Conservation (phyloP, 495 filamentous ascomycete species). For the Beverwykella pulmonaria region DNA sequence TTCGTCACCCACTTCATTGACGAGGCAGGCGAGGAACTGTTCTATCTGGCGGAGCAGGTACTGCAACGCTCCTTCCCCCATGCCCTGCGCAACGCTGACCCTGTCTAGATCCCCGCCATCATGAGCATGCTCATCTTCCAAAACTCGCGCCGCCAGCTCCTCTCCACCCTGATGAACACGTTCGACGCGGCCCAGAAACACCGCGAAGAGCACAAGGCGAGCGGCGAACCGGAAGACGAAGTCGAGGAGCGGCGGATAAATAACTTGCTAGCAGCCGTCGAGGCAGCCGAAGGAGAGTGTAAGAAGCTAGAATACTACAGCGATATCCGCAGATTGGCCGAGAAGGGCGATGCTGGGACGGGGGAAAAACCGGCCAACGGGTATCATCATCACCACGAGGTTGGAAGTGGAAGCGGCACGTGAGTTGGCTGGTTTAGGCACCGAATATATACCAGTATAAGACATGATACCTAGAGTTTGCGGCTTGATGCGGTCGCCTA, state of each 20-base stretch:
- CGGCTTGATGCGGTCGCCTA: not conserved
- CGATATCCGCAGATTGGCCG: constrained; percentile 66
- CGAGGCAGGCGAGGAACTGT: constrained; percentile 78
- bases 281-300: constrained; percentile 68
- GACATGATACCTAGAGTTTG: too few relatives aligned
- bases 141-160: constrained; percentile 74
- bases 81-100: constrained; percentile 22
- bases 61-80: constrained; percentile 6
- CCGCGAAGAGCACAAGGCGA: constrained; percentile 40
- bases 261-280: constrained; percentile 60
- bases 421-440: too few relatives aligned
- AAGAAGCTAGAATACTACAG: constrained; percentile 73
- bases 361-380: constrained; percentile 46
- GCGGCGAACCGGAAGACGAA: constrained; percentile 36
- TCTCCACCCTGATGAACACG: constrained; percentile 64
- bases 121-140: constrained; percentile 89
- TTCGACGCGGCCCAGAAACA: constrained; percentile 57
- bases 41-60: constrained; percentile 70
- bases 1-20: constrained; percentile 76
- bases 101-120: constrained; percentile 69
- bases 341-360: constrained; percentile 54
- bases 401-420: constrained; percentile 36
- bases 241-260: constrained; percentile 48
- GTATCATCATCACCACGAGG: constrained; percentile 35
- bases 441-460: too few relatives aligned